Percentiles rank a stretch among this genome's conserved stretches.
Evolutionary conservation across 192 early-diverging fungal genomes (phyloP).

Genomic region (Jimgerdemannia lactiflua): DNA sequence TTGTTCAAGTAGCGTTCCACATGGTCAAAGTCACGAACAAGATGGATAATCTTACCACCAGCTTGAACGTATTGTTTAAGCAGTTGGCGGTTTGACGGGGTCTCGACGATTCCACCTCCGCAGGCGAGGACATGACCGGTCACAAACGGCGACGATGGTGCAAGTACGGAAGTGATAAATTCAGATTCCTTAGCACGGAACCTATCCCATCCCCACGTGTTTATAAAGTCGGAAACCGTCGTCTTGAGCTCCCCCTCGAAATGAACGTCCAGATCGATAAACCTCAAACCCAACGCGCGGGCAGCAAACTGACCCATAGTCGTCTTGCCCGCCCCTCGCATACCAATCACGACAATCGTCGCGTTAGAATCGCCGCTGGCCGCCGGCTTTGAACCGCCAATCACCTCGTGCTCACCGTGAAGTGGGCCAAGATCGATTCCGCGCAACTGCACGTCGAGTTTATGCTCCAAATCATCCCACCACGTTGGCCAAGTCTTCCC

Average conservation of each 20-base stretch:
- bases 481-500: conserved; percentile 99
- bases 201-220: conserved; percentile 74
- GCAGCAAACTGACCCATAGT: conserved; percentile 78
- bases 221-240: conserved; percentile 81
- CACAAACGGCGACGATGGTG: conserved; percentile 38
- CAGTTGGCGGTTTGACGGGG: conserved; percentile 56
- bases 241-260: conserved; percentile 67
- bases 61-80: conserved; percentile 59
- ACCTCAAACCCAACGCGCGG: conserved; percentile 57
- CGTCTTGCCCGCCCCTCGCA: conserved; percentile 98
- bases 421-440: conserved; percentile 51
- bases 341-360: conserved; percentile 92
- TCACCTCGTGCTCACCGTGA: background rate
- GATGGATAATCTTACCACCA: conserved; percentile 72
- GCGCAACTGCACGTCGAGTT: conserved; percentile 60
- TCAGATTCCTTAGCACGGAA: conserved; percentile 83
- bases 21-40: conserved; percentile 77
- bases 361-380: conserved; percentile 25
- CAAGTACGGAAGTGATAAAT: conserved; percentile 61
- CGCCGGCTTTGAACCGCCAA: conserved; percentile 1
- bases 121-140: conserved; percentile 77
- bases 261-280: conserved; percentile 88
- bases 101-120: conserved; percentile 96
- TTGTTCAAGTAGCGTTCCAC: conserved; percentile 74
- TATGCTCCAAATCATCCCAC: conserved; percentile 93